These are phyloP conservation scores for Senna tora DNA, from an alignment of 306 rosid genomes.

Conservation along the genomic window DNA sequence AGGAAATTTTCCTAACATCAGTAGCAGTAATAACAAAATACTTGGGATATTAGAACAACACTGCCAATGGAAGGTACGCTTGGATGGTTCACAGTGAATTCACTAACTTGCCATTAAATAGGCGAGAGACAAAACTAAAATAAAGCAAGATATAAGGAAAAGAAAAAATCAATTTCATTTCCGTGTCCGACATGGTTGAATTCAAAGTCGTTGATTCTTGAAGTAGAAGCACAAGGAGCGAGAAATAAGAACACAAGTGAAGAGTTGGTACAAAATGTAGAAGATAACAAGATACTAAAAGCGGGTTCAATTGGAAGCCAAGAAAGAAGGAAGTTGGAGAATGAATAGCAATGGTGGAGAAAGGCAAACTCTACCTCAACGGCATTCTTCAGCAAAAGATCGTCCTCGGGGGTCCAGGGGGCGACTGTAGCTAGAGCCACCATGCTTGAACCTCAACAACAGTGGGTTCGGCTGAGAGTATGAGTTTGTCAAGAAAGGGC, in stretches of 20 bases:
- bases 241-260: slow-evolving; percentile 1
- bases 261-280: not conserved
- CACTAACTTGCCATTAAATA: not conserved
- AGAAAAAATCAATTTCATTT: not conserved
- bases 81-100: not conserved
- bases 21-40: not conserved
- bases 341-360: slow-evolving; percentile 1
- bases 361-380: slow-evolving; percentile 71
- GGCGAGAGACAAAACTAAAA: not conserved
- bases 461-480: not conserved
- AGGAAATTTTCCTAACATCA: slow-evolving; percentile 1
- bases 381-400: slow-evolving; percentile 79
- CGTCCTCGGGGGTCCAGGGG: slow-evolving; percentile 80
- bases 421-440: slow-evolving; percentile 68
- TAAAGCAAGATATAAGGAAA: slow-evolving; percentile 1
- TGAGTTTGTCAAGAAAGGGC: not conserved
- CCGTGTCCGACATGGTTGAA: not conserved
- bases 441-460: slow-evolving; percentile 44
- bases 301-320: not conserved
- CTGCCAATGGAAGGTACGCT: not conserved
- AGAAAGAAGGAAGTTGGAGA: not conserved
- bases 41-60: not conserved
- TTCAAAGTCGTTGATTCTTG: not conserved
- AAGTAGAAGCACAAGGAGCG: not conserved
- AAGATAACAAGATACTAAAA: not conserved